phyloP scores from a whole-genome alignment of 148 eudicot species.

The Vaccinium corymbosum region DNA sequence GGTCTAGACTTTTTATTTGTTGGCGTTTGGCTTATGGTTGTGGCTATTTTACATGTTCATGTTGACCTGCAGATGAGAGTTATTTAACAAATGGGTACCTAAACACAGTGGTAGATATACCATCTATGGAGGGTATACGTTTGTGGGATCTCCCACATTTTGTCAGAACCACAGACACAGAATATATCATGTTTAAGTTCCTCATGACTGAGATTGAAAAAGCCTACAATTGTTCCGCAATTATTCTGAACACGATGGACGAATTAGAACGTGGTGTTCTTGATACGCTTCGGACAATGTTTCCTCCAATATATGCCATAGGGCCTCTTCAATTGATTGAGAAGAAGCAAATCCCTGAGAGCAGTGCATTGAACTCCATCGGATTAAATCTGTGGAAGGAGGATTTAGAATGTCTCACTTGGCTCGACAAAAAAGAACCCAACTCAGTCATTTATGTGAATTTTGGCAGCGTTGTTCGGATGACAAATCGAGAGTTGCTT shows the following conservation, averaged over 20 bases:
- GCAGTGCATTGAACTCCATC: neutral
- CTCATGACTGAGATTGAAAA: neutral
- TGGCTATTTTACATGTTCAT: too few species aligned
- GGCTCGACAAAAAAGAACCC: slow-evolving; percentile 27
- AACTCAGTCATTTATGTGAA: slow-evolving; percentile 12
- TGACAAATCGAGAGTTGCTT: neutral
- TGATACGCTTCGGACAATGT: slow-evolving; percentile 9
- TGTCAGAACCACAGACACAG: slow-evolving; percentile 25
- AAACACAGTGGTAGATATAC: slow-evolving; percentile 30
- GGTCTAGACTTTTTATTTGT: too few species aligned
- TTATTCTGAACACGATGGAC: slow-evolving; percentile 24
- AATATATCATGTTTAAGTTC: slow-evolving; percentile 19
- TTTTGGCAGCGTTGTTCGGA: too few species aligned
- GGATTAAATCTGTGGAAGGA: slow-evolving; percentile 35
- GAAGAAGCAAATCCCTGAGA: neutral
- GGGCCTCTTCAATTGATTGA: slow-evolving; percentile 29
- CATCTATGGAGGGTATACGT: slow-evolving; percentile 32
- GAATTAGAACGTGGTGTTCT: slow-evolving; percentile 16
- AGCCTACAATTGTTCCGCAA: slow-evolving; percentile 19
- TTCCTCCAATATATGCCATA: slow-evolving; percentile 24
- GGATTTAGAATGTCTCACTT: slow-evolving; percentile 22
- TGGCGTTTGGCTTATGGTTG: too few species aligned
- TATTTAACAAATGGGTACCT: slow-evolving; percentile 28
- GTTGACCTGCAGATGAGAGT: slow-evolving; percentile 20
- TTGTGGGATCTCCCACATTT: slow-evolving; percentile 34